Conservation (phyloP, 345 rosid genomes). For the Conringia planisiliqua region DNA sequence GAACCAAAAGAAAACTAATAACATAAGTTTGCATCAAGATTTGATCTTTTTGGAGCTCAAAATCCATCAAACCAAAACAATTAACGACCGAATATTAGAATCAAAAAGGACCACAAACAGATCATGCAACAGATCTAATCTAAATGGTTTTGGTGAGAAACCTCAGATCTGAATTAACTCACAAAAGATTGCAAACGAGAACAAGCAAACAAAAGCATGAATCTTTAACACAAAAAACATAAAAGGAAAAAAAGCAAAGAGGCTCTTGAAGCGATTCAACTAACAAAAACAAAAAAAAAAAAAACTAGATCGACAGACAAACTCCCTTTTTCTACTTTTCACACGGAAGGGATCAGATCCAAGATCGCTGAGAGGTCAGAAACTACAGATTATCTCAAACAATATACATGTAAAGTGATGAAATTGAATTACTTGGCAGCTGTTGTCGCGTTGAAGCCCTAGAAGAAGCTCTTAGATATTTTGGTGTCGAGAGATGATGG, state of each 20-base stretch:
- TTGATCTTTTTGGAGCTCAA: not conserved
- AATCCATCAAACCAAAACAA: not conserved
- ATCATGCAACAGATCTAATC: slow-evolving; percentile 5
- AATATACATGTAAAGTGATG: not conserved
- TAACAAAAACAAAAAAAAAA: not conserved
- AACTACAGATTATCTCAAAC: not conserved
- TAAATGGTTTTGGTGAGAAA: not conserved
- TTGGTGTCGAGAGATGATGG: not conserved
- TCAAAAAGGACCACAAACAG: not conserved
- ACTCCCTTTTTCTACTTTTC: no score
- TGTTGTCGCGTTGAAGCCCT: not conserved
- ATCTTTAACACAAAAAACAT: not conserved
- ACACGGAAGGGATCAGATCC: not conserved
- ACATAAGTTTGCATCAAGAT: not conserved
- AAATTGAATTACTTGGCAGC: not conserved
- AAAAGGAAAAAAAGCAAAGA: not conserved
- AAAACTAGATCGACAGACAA: not conserved
- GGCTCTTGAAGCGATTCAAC: not conserved
- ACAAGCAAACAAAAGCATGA: not conserved
- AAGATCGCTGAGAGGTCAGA: not conserved
- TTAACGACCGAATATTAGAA: not conserved
- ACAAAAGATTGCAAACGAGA: not conserved
- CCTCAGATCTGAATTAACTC: slow-evolving; percentile 9
- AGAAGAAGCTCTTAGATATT: slow-evolving; percentile 7
- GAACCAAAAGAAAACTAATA: not conserved